Percentiles rank a stretch among this genome's conserved stretches.
Evolutionary conservation across 352 stramenopile genomes (phyloP).

Genomic region (Globisporangium solare): DNA sequence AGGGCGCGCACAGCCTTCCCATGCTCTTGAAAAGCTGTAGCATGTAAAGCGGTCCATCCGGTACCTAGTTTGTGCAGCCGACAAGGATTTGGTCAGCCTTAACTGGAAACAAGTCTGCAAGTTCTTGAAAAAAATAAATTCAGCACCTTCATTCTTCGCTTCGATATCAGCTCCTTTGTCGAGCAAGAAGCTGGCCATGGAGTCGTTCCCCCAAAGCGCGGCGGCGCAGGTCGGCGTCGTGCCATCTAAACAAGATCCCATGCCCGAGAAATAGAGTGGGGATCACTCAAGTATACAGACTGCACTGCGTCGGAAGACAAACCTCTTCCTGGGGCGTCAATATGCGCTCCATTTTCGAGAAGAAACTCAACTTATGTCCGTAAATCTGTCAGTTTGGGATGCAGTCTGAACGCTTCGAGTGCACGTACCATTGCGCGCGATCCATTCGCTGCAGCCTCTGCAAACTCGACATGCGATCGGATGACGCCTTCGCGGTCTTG

Average conservation of each 20-base stretch:
- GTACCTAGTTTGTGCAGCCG: slow-evolving; percentile 30
- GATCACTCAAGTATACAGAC: neutral
- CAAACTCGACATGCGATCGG: slow-evolving; percentile 56
- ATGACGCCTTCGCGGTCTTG: slow-evolving; percentile 41
- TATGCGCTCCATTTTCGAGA: slow-evolving; percentile 43
- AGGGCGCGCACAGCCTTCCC: slow-evolving; percentile 56
- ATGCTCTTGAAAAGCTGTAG: slow-evolving; percentile 63
- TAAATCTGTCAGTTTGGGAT: neutral
- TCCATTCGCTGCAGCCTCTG: slow-evolving; percentile 55
- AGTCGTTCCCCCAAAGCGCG: slow-evolving; percentile 58
- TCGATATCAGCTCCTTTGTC: slow-evolving; percentile 45
- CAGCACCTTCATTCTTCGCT: slow-evolving; percentile 59
- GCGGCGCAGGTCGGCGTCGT: slow-evolving; percentile 58
- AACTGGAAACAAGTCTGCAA: neutral
- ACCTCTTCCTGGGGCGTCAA: slow-evolving; percentile 51
- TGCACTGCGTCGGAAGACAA: neutral
- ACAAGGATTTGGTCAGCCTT: neutral
- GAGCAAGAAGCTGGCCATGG: slow-evolving; percentile 58
- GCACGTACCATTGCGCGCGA: slow-evolving; percentile 49
- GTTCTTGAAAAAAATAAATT: no score
- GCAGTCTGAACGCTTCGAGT: no score
- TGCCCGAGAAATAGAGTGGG: neutral
- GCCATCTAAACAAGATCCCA: slow-evolving; percentile 28
- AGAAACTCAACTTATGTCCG: slow-evolving; percentile 49
- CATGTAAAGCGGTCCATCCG: slow-evolving; percentile 59